Base-by-base conservation (phyloP, 2,329 filamentous ascomycete genomes). In the Colletotrichum higginsianum region DNA sequence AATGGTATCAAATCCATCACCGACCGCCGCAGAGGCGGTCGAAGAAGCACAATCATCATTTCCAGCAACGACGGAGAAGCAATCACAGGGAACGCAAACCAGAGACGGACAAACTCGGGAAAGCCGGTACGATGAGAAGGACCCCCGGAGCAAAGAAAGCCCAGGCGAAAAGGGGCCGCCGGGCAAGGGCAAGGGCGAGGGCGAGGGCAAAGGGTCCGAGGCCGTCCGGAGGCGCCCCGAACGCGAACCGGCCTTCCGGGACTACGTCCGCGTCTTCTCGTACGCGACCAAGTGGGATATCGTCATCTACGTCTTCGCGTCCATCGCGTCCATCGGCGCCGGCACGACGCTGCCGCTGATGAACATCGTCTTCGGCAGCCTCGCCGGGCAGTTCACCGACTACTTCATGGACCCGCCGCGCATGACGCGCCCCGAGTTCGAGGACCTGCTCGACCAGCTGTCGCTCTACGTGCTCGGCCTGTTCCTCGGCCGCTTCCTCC, bases 401-500 rank as follows among this genome's bases (percentile, higher is more conserved):
- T 60, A 60, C 56, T 60, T 60, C 40, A 46, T n/a, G 56, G 23
- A 46, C 16, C 56, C 56, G 2, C 56, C 56, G 1, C 21, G 56
- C 8, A 60, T 60, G 56, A 46, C 56, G 21, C 23, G 15, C 15
- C 15, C 40, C 21, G 56, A 60, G 16, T 60, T 60, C 16, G 56
- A 60, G 40, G 56, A 1, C 13, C 74, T 18, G 75, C 89, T 46
- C 18, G 84, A 89, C 74, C 80, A 75, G 60, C 82, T 87, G 71
- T 80, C 87, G 79, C 82, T 95, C 0, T 93, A 91, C 79, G 90
- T 94, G 76, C 87, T 94, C 66, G 89, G 90, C 66, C 83, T 95
- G 11, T 95, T 94, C 79, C 80, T 94, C 50, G 92, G 83, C 15
- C 89, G 91, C 60, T 91, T 93, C 74, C 77, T 83, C 23, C 82